Evolutionary conservation across 305 asterid genomes (phyloP), one percentile per base, ranked within the genome.

Genomic region (Ajuga reptans): DNA sequence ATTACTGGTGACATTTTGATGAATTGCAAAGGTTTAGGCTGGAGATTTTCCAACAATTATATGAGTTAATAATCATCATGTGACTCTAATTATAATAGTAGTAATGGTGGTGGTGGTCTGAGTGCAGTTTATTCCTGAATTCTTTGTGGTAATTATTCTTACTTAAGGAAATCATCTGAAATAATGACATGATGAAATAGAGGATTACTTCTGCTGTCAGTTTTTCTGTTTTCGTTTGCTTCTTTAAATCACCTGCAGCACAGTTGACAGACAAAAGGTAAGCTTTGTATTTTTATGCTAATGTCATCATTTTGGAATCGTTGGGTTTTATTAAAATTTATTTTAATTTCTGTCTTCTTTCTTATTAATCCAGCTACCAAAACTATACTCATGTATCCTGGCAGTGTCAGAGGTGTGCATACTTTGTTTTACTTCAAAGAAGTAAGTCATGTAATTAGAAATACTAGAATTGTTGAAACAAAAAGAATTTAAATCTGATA

Each of bases 1-100:
- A 93, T 66, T 93, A 87, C 75, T 93, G 96, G 97, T 92, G 75
- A 84, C 59, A 57, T 54, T 68, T 69, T 16, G 6, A 27, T 39
- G 53, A 55, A 18, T 69, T 68, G 60, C 67, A 43, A 56, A 70
- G 52, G 45, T 46, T 50, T 8, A 4, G 52, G 52, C 75, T 68
- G 51, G 50, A 46, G 6, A 33, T 74, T 47, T 43, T 29, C 10
- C 3, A 18, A 33, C 11, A 17, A 42, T 27, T 8, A 16, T 12
- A 57, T 14, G 34, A 47, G 43, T 14, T 12, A 49, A 10, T 33
- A 39, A 46, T 60, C 58, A 37, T 65, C 47, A 50, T 51, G 9
- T 9, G 41, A 18, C 45, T 52, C 36, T 54, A n/a, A n/a, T n/a
- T n/a, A n/a, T n/a, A n/a, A n/a, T n/a, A n/a, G n/a, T n/a, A n/a